These are phyloP conservation scores for Chrysosporium keratinophilum DNA, from an alignment of 2,329 filamentous ascomycete genomes.

Conservation along the genomic window DNA sequence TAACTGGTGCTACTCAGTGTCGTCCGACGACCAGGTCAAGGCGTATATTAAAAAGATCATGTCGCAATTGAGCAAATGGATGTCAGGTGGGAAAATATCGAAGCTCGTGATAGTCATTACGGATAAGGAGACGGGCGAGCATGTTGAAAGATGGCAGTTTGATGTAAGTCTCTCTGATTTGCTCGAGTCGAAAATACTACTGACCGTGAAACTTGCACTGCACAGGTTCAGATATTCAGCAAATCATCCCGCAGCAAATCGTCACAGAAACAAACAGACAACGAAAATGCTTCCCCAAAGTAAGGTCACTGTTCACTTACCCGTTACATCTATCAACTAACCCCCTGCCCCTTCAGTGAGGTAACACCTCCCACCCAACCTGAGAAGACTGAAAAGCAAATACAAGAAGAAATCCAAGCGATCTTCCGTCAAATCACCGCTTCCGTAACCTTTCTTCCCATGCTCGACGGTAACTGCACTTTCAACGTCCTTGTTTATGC, in stretches of 20 bases:
- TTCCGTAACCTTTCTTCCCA: slow-evolving; percentile 90
- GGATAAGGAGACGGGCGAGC: slow-evolving; percentile 90
- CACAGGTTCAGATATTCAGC: slow-evolving; percentile 47
- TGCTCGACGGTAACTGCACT: slow-evolving; percentile 87
- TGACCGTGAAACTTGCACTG: not conserved
- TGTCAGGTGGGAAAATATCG: slow-evolving; percentile 91
- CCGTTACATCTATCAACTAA: not conserved
- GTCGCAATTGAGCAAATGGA: slow-evolving; percentile 95
- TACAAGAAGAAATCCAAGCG: slow-evolving; percentile 89
- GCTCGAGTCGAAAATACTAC: not conserved
- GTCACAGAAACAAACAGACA: slow-evolving; percentile 35
- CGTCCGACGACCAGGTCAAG: slow-evolving; percentile 94
- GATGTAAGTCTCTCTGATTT: slow-evolving; percentile 48
- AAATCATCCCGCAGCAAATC: slow-evolving; percentile 42
- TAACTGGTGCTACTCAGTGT: slow-evolving; percentile 50
- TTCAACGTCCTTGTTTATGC: slow-evolving; percentile 98
- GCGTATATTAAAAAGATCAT: slow-evolving; percentile 99
- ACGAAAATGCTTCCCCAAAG: slow-evolving; percentile 50
- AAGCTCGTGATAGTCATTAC: slow-evolving; percentile 96
- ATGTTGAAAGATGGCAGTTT: slow-evolving; percentile 96
- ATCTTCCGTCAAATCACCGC: slow-evolving; percentile 98
- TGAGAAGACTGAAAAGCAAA: slow-evolving; percentile 86
- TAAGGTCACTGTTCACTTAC: slow-evolving; percentile 26
- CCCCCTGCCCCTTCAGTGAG: not conserved
- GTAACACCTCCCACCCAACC: slow-evolving; percentile 17